A percentile compares a stretch with the other conserved stretches of the same genome.
These are phyloP conservation scores for Pichia sp. DNA, from an alignment of 1,139 yeast species.

Conservation along the genomic window DNA sequence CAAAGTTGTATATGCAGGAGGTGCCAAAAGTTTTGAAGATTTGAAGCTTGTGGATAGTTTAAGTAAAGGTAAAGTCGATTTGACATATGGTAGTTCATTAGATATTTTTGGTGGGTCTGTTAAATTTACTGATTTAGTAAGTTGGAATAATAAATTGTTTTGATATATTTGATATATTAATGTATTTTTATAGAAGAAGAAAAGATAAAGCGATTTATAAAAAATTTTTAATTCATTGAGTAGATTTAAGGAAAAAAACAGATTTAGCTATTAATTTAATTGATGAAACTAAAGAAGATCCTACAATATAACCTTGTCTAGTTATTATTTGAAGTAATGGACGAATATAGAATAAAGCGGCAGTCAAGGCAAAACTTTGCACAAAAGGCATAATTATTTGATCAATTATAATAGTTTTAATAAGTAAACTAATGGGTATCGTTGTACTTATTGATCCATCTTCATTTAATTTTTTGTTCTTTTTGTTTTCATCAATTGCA, in stretches of 20 bases:
- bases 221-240: background rate
- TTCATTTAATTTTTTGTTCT: background rate
- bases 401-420: constrained; percentile 55
- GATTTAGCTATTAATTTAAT: constrained; percentile 1
- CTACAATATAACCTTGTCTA: constrained; percentile 2
- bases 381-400: constrained; percentile 63
- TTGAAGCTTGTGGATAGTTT: constrained; percentile 55
- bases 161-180: background rate
- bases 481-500: constrained; percentile 13
- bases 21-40: constrained; percentile 73
- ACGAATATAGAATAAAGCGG: constrained; percentile 33
- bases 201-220: background rate
- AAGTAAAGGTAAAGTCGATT: constrained; percentile 77
- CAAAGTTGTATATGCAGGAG: constrained; percentile 93
- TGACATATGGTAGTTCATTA: constrained; percentile 87
- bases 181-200: background rate
- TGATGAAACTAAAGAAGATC: background rate
- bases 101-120: constrained; percentile 95
- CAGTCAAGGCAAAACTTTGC: constrained; percentile 49
- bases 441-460: background rate
- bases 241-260: constrained; percentile 1
- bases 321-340: constrained; percentile 33
- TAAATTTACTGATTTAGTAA: constrained; percentile 62
- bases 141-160: constrained; percentile 48
- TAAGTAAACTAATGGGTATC: constrained; percentile 31